phyloP scores from a whole-genome alignment of 2,329 filamentous ascomycete species.

The Botrytis medusae region DNA sequence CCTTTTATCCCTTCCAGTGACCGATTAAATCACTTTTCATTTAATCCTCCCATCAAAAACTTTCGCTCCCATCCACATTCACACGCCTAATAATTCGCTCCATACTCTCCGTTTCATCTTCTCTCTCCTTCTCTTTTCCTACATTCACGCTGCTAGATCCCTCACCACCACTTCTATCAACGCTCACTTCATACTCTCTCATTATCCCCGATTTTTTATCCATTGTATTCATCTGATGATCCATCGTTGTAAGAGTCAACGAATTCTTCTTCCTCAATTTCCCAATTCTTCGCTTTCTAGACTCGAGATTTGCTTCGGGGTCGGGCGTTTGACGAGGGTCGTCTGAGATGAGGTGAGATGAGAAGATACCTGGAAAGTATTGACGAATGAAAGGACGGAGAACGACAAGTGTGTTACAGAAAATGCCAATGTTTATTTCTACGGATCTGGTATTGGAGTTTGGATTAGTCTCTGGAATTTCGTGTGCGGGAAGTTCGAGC shows the following conservation, averaged over 20 bases:
- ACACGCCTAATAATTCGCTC: neutral
- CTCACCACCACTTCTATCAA: neutral
- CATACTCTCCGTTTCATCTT: neutral
- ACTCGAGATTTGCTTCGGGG: neutral
- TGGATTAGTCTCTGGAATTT: neutral
- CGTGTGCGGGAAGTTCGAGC: neutral
- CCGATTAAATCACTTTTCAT: too few species aligned
- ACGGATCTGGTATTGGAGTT: neutral
- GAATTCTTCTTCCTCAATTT: neutral
- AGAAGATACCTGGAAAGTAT: neutral
- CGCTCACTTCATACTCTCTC: neutral
- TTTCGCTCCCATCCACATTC: neutral
- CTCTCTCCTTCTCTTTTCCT: neutral
- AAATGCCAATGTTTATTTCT: slow-evolving; percentile 1
- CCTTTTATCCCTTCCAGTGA: neutral
- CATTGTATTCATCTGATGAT: too few species aligned
- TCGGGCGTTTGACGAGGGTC: neutral
- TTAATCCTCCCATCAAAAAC: neutral
- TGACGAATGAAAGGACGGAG: neutral
- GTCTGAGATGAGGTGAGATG: neutral
- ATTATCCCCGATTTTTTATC: neutral
- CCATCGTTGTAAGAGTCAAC: neutral
- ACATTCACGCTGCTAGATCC: too few species aligned
- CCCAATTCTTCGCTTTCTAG: neutral
- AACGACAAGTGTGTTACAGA: neutral